Evolutionary conservation across 2,329 filamentous ascomycete genomes (phyloP).

Genomic region (Claviceps cyperi): DNA sequence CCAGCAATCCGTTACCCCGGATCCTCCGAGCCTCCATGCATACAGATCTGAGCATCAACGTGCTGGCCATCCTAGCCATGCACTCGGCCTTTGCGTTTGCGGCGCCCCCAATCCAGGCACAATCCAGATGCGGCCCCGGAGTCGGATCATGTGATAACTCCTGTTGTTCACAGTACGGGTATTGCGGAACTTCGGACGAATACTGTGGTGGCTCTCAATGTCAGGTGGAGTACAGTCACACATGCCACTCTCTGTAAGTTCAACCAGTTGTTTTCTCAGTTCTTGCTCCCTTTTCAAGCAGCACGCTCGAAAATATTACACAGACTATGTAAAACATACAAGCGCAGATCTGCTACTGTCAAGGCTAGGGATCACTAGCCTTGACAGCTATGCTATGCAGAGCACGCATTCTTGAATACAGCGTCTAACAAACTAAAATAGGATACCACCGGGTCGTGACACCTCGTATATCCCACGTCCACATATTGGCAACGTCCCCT

Average conservation of each 20-base stretch:
- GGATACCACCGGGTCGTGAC: conserved; percentile 15
- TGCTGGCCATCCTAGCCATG: neutral
- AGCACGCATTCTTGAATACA: too few species aligned
- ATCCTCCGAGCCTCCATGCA: neutral
- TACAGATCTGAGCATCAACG: neutral
- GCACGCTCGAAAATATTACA: too few species aligned
- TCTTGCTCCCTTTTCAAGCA: too few species aligned
- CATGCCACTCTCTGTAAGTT: conserved; percentile 27
- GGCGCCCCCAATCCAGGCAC: neutral
- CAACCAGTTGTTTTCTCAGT: too few species aligned
- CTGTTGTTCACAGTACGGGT: conserved; percentile 24
- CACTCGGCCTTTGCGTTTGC: neutral
- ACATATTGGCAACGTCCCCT: conserved; percentile 20
- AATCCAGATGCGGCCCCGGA: conserved; percentile 18
- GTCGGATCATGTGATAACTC: conserved; percentile 19
- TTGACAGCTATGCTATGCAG: neutral
- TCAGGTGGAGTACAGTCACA: conserved; percentile 24
- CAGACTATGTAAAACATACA: too few species aligned
- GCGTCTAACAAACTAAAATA: too few species aligned
- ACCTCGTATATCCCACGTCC: conserved; percentile 19
- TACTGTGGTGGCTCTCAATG: conserved; percentile 24
- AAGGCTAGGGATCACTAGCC: too few species aligned
- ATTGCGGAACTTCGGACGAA: conserved; percentile 21
- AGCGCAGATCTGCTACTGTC: neutral
- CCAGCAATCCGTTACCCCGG: too few species aligned